Evolutionary conservation across 1,284 basidiomycete genomes (phyloP), one percentile per base, ranked within the genome.

Genomic region (Irpex rosettiformis): DNA sequence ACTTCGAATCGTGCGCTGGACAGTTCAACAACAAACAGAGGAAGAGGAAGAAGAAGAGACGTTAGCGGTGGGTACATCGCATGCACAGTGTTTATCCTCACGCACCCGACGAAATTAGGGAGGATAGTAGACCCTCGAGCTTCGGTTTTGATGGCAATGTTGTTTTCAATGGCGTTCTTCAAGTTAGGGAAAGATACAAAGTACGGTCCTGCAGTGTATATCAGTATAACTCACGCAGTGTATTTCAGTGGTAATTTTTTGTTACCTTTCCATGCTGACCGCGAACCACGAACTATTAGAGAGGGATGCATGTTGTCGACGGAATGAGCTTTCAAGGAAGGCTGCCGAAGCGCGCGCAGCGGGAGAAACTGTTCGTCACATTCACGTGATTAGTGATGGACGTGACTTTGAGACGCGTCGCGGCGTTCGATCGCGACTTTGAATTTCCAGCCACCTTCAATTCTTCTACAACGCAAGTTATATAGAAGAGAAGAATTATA

Each of bases 101-200:
- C 84, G 56, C 65, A 92, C 92, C 95, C 95, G 53, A 97, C 92
- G 67, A 96, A 97, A 67, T 93, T 95, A 1, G 96, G 96, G 7
- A 99, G 79, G 69, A 99, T 92, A 4, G 96, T 98, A 69, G 94
- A 98, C 45, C 91, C 80, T 59, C 96, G 80, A 5, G 94, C 93
- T 65, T 95, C 85, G 0, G 96, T 99, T 67, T 86, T 85, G 70
- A 99, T 96, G 0, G 94, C 85, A 27, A 87, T 82, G 74, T 94
- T 93, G 75, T 89, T 89, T 65, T 87, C 80, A 57, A 94, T 76
- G 2, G 96, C 91, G 57, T 95, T 86, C 45, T 88, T 83, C 61
- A 98, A 78, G 68, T 94, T 94, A 6, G 94, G 93, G 74, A 98
- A 98, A 13, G 95, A 85, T 55, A 96, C 92, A 69, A 98, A 98